phyloP scores from a whole-genome alignment of 1,284 basidiomycete species.

The Cutaneotrichosporon cavernicola region DNA sequence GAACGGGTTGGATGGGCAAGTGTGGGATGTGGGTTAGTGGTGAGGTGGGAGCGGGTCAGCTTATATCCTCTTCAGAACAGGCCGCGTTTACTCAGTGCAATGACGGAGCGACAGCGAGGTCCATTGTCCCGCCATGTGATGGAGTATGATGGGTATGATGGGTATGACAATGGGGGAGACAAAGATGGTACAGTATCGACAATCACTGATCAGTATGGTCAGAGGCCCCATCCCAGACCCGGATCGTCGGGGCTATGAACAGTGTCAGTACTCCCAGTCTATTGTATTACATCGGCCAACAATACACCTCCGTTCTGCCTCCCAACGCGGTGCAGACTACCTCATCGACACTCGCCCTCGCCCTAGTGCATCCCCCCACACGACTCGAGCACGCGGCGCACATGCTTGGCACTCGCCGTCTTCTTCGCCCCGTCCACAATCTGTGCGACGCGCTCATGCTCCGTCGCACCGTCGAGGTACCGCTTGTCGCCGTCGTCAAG shows the following conservation, averaged over 20 bases:
- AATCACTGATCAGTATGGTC: not conserved
- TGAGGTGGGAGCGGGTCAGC: not conserved
- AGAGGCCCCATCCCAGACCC: no score
- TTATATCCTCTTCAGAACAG: not conserved
- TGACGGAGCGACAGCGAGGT: not conserved
- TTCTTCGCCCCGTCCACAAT: slow-evolving; percentile 39
- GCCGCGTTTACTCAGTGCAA: not conserved
- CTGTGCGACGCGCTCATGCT: slow-evolving; percentile 31
- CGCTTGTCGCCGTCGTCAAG: slow-evolving; percentile 45
- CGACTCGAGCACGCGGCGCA: slow-evolving; percentile 19
- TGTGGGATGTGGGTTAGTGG: not conserved
- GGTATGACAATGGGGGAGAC: not conserved
- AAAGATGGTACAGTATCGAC: not conserved
- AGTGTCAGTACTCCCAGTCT: no score
- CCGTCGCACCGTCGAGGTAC: not conserved
- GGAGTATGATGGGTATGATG: not conserved
- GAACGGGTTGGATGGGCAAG: not conserved
- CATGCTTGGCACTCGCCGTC: slow-evolving; percentile 36
- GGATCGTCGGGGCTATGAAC: no score
- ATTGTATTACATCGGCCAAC: no score
- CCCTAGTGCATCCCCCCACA: slow-evolving; percentile 19
- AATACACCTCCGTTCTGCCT: not conserved
- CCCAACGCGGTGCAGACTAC: no score
- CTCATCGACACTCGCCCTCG: not conserved
- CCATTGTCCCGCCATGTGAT: not conserved